A percentile compares a stretch with the other conserved stretches of the same genome.
Evolutionary conservation across 2,329 filamentous ascomycete species (phyloP).

Genomic region (Nigrospora oryzae): DNA sequence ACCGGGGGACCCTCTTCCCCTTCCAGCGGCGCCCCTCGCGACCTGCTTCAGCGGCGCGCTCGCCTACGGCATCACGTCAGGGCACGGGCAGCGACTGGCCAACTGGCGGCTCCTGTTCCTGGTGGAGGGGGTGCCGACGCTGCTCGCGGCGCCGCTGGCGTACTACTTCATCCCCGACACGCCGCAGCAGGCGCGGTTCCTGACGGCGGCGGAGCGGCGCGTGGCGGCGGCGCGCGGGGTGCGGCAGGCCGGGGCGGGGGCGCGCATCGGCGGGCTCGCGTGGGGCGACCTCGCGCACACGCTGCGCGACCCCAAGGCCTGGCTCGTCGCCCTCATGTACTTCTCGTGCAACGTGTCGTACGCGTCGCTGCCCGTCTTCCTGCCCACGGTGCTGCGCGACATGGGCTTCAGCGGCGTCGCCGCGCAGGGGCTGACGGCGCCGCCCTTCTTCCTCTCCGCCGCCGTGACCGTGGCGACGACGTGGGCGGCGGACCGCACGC

Average conservation of each 20-base stretch:
- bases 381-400: slow-evolving; percentile 52
- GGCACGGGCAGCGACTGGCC: slow-evolving; percentile 43
- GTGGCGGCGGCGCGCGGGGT: slow-evolving; percentile 46
- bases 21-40: slow-evolving; percentile 47
- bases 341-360: slow-evolving; percentile 49
- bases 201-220: slow-evolving; percentile 48
- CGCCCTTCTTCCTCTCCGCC: slow-evolving; percentile 62
- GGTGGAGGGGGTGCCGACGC: slow-evolving; percentile 24
- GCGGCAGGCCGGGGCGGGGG: slow-evolving; percentile 42
- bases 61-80: slow-evolving; percentile 60
- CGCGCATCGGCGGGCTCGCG: slow-evolving; percentile 35
- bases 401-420: slow-evolving; percentile 62
- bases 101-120: slow-evolving; percentile 25
- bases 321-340: slow-evolving; percentile 33
- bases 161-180: slow-evolving; percentile 30
- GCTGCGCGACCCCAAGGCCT: slow-evolving; percentile 38
- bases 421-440: slow-evolving; percentile 64
- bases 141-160: slow-evolving; percentile 19
- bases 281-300: slow-evolving; percentile 37
- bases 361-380: slow-evolving; percentile 55
- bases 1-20: too few species aligned
- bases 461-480: slow-evolving; percentile 52
- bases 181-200: slow-evolving; percentile 40
- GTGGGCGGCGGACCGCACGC: slow-evolving; percentile 55
- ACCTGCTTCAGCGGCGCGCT: slow-evolving; percentile 63